A percentile compares a stretch with the other conserved stretches of the same genome.
Evolutionary conservation across 75 land plant genomes (phyloP).

Genomic region (Pinus albicaulis): DNA sequence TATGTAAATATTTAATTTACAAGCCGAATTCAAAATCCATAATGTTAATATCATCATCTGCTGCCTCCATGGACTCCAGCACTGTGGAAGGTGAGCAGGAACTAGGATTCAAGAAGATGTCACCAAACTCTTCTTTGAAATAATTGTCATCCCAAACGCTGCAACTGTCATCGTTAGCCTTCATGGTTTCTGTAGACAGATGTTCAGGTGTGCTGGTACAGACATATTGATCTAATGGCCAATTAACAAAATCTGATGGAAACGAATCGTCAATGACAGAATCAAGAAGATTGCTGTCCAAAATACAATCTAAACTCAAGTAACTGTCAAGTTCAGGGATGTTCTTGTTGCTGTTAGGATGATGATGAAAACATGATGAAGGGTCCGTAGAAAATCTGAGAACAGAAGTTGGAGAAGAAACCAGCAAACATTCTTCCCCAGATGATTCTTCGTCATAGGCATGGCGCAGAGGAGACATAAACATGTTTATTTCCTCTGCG

Average conservation of each 20-base stretch:
- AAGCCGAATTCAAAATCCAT: background rate
- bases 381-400: background rate
- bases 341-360: background rate
- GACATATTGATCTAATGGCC: too few species aligned
- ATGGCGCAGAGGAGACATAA: too few species aligned
- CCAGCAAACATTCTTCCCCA: background rate
- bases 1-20: too few species aligned
- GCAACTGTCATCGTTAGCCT: background rate
- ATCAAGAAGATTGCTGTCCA: background rate
- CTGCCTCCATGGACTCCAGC: background rate
- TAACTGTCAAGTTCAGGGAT: background rate
- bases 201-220: background rate
- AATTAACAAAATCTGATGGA: background rate
- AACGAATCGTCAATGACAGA: background rate
- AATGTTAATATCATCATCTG: background rate
- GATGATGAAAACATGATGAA: too few species aligned
- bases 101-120: background rate
- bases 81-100: background rate
- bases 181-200: background rate
- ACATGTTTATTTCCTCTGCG: too few species aligned
- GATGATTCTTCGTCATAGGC: slow-evolving; percentile 8
- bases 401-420: slow-evolving; percentile 6
- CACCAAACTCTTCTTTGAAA: background rate
- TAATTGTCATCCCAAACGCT: background rate
- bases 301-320: background rate